Base-by-base conservation (phyloP, 148 eudicot species). In the Camellia granthamiana region DNA sequence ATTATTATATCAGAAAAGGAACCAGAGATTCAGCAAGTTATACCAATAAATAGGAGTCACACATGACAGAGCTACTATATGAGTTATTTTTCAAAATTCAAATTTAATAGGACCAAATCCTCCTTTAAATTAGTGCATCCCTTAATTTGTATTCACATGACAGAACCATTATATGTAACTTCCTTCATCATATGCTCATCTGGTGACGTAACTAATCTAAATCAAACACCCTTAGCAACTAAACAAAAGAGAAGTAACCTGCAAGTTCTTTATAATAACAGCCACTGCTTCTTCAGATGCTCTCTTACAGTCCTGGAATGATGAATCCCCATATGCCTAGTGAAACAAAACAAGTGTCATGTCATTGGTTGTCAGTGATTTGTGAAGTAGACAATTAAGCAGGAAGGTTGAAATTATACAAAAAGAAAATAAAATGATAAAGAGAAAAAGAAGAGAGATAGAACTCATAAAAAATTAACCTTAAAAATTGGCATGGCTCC, bases 401-500 rank as follows among this genome's bases (percentile, higher is more conserved):
- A 52, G 30, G 16, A 77, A 30, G 46, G 67, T 42, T 49, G 21
- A 55, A 2, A 77, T 4, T 14, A 18, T 38, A 23, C 11, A 41
- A 54, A 55, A 61, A 46, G 30, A 46, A 42, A 71, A 4, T 64
- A 14, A 68, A 21, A 82, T 21, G 8, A 21, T 9, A 16, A 38
- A 59, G 52, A 49, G 52, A 49, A 49, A 49, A 49, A 82, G 18
- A 65, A 79, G 55, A 72, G 13, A 23, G 42, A 80, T 0, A 68
- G 41, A 41, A 54, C 60, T 30, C 74, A 82, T 23, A 80, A 43
- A 62, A 82, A 44, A 67, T 69, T 21, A 81, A 96, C 99, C 99
- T 94, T 91, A 64, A 96, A 96, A 84, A 96, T 96, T n/a, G 99
- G 99, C 92, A 90, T 90, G 54, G 99, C 99, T 84, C 99, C 98